phyloP scores from a whole-genome alignment of 2,329 filamentous ascomycete genomes.

The Paracamarosporium sp. region DNA sequence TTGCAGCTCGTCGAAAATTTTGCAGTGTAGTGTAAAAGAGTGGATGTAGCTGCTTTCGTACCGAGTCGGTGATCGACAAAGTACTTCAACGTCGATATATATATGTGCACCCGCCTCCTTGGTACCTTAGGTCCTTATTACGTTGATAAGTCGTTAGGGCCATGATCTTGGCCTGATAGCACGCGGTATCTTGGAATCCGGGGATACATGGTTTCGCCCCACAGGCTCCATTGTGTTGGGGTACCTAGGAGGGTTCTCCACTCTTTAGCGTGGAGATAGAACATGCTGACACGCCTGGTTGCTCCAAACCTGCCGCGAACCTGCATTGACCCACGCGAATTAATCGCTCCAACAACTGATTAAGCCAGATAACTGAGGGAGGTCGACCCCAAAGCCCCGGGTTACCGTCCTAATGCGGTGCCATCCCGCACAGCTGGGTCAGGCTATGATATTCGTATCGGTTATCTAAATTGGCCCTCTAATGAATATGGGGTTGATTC shows the following conservation, averaged over 20 bases:
- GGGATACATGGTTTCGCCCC: slow-evolving; percentile 22
- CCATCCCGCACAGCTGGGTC: slow-evolving; percentile 2
- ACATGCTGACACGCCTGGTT: background rate
- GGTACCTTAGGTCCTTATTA: slow-evolving; percentile 9
- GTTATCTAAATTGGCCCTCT: too few species aligned
- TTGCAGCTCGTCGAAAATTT: background rate
- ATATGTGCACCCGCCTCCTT: slow-evolving; percentile 10
- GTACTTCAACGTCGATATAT: slow-evolving; percentile 6
- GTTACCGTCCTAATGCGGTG: background rate
- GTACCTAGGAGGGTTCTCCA: background rate
- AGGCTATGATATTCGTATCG: background rate
- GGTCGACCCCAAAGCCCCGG: background rate
- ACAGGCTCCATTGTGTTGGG: slow-evolving; percentile 30
- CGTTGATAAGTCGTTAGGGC: slow-evolving; percentile 6
- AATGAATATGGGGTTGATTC: too few species aligned
- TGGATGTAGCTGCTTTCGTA: background rate
- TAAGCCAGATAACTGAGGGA: background rate
- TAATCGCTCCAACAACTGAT: background rate
- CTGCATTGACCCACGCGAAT: background rate
- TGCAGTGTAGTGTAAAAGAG: background rate
- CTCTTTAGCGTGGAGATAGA: slow-evolving; percentile 23
- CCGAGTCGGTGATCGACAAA: background rate
- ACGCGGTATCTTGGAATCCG: slow-evolving; percentile 28
- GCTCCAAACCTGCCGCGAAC: slow-evolving; percentile 19
- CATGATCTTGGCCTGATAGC: slow-evolving; percentile 16